Evolutionary conservation across 371 early-diverging fungal species (phyloP).

Genomic region (Aphelidium insulamus): DNA sequence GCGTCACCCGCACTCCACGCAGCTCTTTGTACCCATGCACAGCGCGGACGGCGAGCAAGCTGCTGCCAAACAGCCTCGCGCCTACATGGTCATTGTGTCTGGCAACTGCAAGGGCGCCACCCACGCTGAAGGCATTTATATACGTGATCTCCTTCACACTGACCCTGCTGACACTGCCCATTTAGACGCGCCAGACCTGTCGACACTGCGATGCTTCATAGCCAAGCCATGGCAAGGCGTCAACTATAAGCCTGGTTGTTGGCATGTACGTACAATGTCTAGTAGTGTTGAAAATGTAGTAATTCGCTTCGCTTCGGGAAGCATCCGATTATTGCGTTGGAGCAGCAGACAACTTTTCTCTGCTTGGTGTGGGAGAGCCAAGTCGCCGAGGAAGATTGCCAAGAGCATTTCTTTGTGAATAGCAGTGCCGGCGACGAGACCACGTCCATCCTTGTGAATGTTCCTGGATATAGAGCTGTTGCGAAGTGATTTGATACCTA

Average conservation of each 20-base stretch:
- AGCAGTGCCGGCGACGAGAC: no score
- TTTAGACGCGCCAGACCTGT: no score
- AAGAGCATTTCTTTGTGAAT: no score
- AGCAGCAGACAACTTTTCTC: constrained; percentile 29
- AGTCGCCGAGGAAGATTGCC: constrained; percentile 37
- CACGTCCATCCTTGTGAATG: no score
- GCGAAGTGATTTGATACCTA: no score
- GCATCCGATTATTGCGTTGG: constrained; percentile 62
- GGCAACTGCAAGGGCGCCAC: constrained; percentile 26
- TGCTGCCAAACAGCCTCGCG: neutral
- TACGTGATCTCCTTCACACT: no score
- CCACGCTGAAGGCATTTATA: constrained; percentile 49
- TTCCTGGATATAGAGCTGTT: no score
- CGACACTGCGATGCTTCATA: no score
- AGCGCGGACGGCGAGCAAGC: constrained; percentile 5
- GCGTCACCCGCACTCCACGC: constrained; percentile 65
- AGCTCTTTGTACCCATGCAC: constrained; percentile 59
- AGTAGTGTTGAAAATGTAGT: no score
- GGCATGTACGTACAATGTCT: no score
- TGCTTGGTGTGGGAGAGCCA: constrained; percentile 47
- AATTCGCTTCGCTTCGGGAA: no score
- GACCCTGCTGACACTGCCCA: no score
- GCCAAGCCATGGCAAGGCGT: constrained; percentile 52
- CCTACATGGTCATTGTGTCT: constrained; percentile 56
- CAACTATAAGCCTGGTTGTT: constrained; percentile 51